These are phyloP conservation scores for Epichloe coenophiala DNA, from an alignment of 2,329 filamentous ascomycete genomes.

Conservation along the genomic window DNA sequence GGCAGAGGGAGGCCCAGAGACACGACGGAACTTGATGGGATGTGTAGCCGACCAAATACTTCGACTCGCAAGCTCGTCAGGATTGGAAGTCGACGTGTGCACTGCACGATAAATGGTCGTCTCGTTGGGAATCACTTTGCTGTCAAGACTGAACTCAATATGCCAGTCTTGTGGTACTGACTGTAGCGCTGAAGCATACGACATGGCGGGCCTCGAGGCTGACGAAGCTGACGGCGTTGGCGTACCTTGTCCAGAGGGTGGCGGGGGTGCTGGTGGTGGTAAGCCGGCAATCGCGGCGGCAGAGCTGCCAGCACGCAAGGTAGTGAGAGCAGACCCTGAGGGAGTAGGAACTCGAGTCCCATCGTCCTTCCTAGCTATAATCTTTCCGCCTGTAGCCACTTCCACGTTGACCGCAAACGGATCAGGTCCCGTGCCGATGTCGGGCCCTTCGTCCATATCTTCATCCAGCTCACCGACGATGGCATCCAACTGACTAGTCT, in stretches of 20 bases:
- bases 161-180: constrained; percentile 86
- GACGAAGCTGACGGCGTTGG: constrained; percentile 40
- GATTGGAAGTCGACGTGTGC: constrained; percentile 42
- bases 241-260: constrained; percentile 24
- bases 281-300: constrained; percentile 10
- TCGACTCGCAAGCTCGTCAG: constrained; percentile 53
- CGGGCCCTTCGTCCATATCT: constrained; percentile 61
- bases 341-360: constrained; percentile 78
- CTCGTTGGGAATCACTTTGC: constrained; percentile 72
- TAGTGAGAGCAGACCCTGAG: constrained; percentile 25
- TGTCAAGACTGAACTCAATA: constrained; percentile 84
- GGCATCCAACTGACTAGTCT: constrained; percentile 58
- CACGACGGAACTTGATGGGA: constrained; percentile 80
- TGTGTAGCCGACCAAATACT: constrained; percentile 87
- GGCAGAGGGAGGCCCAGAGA: constrained; percentile 65
- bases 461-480: constrained; percentile 83
- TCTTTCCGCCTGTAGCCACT: constrained; percentile 70
- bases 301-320: constrained; percentile 26
- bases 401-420: constrained; percentile 87
- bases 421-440: constrained; percentile 40
- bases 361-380: constrained; percentile 85
- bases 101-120: constrained; percentile 94
- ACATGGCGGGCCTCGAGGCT: constrained; percentile 46
- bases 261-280: constrained; percentile 1
- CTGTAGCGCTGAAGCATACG: constrained; percentile 75